These are phyloP conservation scores for Dendrobium catenatum DNA, from an alignment of 106 monocot genomes.

Conservation along the genomic window DNA sequence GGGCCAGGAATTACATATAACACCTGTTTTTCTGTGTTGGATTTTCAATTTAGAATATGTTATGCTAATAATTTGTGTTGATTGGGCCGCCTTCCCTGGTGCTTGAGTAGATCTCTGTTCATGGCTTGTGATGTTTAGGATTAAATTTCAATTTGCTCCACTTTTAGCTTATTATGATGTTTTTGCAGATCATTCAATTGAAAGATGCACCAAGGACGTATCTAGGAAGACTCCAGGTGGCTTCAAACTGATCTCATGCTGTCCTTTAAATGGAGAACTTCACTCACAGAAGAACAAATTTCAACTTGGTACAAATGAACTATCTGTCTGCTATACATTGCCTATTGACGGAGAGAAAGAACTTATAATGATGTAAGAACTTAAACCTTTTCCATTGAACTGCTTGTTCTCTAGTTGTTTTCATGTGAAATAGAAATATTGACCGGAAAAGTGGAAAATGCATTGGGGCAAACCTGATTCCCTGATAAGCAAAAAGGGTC, in stretches of 20 bases:
- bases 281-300: background rate
- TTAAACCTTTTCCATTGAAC: background rate
- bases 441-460: background rate
- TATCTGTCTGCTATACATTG: background rate
- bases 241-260: conserved; percentile 1
- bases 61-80: background rate
- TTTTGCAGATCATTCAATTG: conserved; percentile 5
- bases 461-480: background rate
- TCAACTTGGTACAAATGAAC: conserved; percentile 1
- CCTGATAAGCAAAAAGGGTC: background rate
- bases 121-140: background rate
- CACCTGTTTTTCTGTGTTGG: background rate
- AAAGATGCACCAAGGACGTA: background rate
- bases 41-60: background rate
- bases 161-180: background rate
- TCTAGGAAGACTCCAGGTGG: conserved; percentile 4
- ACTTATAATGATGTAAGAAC: conserved; percentile 5
- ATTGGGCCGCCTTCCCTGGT: background rate
- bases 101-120: background rate
- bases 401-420: background rate
- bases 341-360: background rate
- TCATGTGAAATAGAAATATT: background rate
- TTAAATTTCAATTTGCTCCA: background rate
- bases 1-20: background rate
- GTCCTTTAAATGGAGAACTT: background rate